A percentile compares a stretch with the other conserved stretches of the same genome.
Conservation (phyloP, 2,329 filamentous ascomycete genomes). For the Metarhizium robertsii region DNA sequence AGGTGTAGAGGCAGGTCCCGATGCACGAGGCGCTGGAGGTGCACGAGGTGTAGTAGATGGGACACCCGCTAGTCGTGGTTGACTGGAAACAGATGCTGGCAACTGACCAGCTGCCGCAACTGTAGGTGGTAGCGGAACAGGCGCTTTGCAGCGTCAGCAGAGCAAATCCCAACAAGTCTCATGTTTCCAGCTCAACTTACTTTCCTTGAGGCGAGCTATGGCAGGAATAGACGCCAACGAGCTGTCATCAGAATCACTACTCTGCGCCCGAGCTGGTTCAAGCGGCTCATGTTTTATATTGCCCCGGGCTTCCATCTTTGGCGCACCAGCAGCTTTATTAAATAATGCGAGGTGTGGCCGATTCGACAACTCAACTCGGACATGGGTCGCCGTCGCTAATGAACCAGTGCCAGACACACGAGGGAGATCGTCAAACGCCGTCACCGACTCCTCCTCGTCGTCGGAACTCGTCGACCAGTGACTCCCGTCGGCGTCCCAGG, state of each 20-base stretch:
- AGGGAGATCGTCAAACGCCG: not conserved
- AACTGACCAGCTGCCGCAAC: not conserved
- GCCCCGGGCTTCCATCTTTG: not conserved
- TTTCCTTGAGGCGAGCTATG: not conserved
- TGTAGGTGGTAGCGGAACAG: conserved; percentile 1
- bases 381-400: not conserved
- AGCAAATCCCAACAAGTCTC: not conserved
- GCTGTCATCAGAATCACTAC: not conserved
- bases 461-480: not conserved
- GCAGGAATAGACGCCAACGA: not conserved
- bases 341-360: not conserved
- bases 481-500: not conserved
- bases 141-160: not conserved
- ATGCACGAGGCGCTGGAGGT: not conserved
- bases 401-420: not conserved
- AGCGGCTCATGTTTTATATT: not conserved
- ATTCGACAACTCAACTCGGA: not conserved
- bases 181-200: not conserved
- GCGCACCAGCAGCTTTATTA: too few relatives aligned
- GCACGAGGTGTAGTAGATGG: not conserved
- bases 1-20: not conserved
- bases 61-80: not conserved
- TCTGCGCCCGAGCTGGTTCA: not conserved
- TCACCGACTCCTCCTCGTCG: not conserved
- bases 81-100: not conserved